Conservation (phyloP, 352 stramenopile genomes). For the Pythium sukuiense region DNA sequence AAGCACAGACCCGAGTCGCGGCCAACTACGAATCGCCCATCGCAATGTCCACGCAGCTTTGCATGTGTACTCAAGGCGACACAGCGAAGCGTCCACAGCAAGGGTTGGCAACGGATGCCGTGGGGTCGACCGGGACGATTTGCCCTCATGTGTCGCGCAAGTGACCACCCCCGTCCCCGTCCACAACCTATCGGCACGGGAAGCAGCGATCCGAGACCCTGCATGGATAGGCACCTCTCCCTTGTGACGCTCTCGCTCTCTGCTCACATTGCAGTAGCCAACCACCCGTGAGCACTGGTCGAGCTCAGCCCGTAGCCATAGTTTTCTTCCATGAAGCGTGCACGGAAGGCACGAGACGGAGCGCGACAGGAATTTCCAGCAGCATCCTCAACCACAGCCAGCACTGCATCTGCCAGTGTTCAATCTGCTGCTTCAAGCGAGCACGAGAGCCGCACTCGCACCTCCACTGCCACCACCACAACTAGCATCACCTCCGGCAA, state of each 20-base stretch:
- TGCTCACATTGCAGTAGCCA: slow-evolving; percentile 9
- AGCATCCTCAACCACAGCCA: not conserved
- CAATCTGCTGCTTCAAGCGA: slow-evolving; percentile 9
- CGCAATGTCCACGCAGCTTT: slow-evolving; percentile 25
- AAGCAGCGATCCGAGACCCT: slow-evolving; percentile 3
- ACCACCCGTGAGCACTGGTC: not conserved
- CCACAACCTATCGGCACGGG: slow-evolving; percentile 12
- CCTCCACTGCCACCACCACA: not conserved
- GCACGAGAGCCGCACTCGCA: not conserved
- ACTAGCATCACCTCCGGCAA: slow-evolving; percentile 9
- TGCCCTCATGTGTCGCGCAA: slow-evolving; percentile 9
- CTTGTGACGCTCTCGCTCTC: slow-evolving; percentile 18
- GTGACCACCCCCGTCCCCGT: slow-evolving; percentile 15
- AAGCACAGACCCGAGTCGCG: not conserved
- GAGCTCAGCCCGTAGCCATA: not conserved
- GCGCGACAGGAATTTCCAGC: not conserved
- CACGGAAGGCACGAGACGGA: slow-evolving; percentile 5
- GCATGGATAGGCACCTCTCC: slow-evolving; percentile 18
- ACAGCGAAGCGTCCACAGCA: slow-evolving; percentile 22
- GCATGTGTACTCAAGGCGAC: slow-evolving; percentile 13
- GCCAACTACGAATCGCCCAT: not conserved
- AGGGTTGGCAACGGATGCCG: slow-evolving; percentile 3
- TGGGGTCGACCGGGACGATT: slow-evolving; percentile 8
- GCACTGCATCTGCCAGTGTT: slow-evolving; percentile 5
- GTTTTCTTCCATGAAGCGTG: slow-evolving; percentile 6